Conservation (phyloP, 176 grass and related monocot species). For the Cymbopogon citratus region DNA sequence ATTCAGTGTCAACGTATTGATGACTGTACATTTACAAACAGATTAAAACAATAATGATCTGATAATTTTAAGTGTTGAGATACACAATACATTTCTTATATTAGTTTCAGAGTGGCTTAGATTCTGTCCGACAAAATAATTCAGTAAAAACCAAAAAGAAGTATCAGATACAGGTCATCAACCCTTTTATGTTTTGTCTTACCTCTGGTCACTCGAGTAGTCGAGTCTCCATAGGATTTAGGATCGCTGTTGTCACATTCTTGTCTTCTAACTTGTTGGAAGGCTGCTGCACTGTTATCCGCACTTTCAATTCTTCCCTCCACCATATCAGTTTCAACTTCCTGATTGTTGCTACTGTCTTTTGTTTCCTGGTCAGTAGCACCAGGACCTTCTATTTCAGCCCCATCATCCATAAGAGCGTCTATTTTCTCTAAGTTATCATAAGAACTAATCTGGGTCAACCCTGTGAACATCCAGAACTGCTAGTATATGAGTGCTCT, state of each 20-base stretch:
- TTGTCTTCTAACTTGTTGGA: slow-evolving; percentile 43
- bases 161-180: background rate
- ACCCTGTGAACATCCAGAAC: slow-evolving; percentile 43
- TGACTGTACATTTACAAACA: slow-evolving; percentile 21
- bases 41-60: slow-evolving; percentile 20
- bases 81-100: background rate
- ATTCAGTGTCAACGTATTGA: slow-evolving; percentile 12
- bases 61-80: background rate
- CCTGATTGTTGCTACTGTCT: slow-evolving; percentile 31
- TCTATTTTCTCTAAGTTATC: slow-evolving; percentile 46
- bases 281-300: slow-evolving; percentile 28
- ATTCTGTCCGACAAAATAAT: background rate
- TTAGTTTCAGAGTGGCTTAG: slow-evolving; percentile 6
- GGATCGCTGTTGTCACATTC: slow-evolving; percentile 49
- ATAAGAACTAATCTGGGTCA: slow-evolving; percentile 41
- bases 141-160: slow-evolving; percentile 18
- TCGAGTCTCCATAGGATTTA: slow-evolving; percentile 42
- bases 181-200: slow-evolving; percentile 29
- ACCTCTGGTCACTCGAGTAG: slow-evolving; percentile 50
- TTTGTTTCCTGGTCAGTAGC: slow-evolving; percentile 29
- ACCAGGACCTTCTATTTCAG: slow-evolving; percentile 20
- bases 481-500: slow-evolving; percentile 73
- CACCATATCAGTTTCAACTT: slow-evolving; percentile 21
- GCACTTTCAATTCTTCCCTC: slow-evolving; percentile 23
- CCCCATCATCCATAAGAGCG: slow-evolving; percentile 6